Base-by-base conservation (phyloP, 129 eudicot species). In the Artemisia annua region DNA sequence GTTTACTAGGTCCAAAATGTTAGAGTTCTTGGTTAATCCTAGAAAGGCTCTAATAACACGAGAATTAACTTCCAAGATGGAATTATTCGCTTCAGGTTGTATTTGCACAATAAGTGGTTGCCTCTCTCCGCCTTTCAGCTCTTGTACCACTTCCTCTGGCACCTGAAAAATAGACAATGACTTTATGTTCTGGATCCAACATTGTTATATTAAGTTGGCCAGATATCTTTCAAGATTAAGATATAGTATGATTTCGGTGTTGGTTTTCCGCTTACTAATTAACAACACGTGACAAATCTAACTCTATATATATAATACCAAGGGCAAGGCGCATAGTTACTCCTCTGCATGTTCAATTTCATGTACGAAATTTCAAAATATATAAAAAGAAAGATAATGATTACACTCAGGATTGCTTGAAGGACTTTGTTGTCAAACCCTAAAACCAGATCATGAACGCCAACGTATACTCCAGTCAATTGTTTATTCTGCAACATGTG, bases 401-500 rank as follows among this genome's bases (percentile, higher is more conserved):
- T 24, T 56, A 82, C 93, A 82, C 75, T 66, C 48, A 90, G 85
- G 32, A 91, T 81, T 46, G 83, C 89, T 63, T 85, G 91, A 53
- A 90, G 87, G 64, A 81, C 76, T 52, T 60, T 77, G 77, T 77
- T 82, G 82, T 83, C 95, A 58, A 90, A 87, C 56, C 97, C 97
- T 9, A 83, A 83, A 50, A 90, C 73, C 64, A 87, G 70, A 61
- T 87, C 91, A 15, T 78, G 75, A 44, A 90, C 57, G 66, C 88
- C 80, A 0, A 88, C 83, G 60, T 83, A 85, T 3, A 84, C 75
- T 10, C 73, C 82, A 3, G 44, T 50, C 24, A 48, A 58, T 75
- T 82, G 88, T 62, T 54, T 85, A 79, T 69, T 87, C 91, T 87
- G 78, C 82, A 48, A 73, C 51, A 46, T 22, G 3, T 14, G 14